Percentiles rank a stretch among this genome's conserved stretches.
Evolutionary conservation across 1,139 yeast species (phyloP).

Genomic region (Arxiozyma slooffiae): DNA sequence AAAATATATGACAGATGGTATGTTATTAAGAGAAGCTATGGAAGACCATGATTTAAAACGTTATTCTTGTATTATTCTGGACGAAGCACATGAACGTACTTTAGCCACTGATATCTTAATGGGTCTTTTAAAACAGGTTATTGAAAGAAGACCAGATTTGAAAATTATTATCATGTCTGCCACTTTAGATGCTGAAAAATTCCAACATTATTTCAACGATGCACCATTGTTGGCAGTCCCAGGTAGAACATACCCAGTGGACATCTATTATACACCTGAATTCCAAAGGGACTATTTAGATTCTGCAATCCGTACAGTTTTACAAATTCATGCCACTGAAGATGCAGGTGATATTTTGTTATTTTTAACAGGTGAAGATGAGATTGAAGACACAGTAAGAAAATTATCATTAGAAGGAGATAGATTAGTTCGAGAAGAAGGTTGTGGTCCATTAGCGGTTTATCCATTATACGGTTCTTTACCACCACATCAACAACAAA

Average conservation of each 20-base stretch:
- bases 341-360: conserved; percentile 84
- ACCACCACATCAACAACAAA: conserved; percentile 92
- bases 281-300: conserved; percentile 90
- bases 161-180: conserved; percentile 96
- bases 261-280: conserved; percentile 92
- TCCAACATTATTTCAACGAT: conserved; percentile 76
- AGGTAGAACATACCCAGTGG: conserved; percentile 96
- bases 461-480: conserved; percentile 93
- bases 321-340: conserved; percentile 94
- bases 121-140: conserved; percentile 85
- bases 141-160: conserved; percentile 70
- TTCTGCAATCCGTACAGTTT: conserved; percentile 86
- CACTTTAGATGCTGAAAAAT: conserved; percentile 93
- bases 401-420: conserved; percentile 82
- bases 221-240: conserved; percentile 96
- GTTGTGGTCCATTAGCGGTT: conserved; percentile 78
- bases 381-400: conserved; percentile 93
- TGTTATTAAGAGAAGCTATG: conserved; percentile 95
- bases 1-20: conserved; percentile 98
- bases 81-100: conserved; percentile 98
- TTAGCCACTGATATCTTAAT: conserved; percentile 91
- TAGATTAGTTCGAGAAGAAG: conserved; percentile 76
- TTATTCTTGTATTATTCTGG: conserved; percentile 85
- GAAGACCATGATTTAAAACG: conserved; percentile 74
- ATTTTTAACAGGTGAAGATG: conserved; percentile 95